Evolutionary conservation across 2,329 filamentous ascomycete species (phyloP), one percentile per base, ranked within the genome.

Genomic region (Cylindrodendrum hubeiense): DNA sequence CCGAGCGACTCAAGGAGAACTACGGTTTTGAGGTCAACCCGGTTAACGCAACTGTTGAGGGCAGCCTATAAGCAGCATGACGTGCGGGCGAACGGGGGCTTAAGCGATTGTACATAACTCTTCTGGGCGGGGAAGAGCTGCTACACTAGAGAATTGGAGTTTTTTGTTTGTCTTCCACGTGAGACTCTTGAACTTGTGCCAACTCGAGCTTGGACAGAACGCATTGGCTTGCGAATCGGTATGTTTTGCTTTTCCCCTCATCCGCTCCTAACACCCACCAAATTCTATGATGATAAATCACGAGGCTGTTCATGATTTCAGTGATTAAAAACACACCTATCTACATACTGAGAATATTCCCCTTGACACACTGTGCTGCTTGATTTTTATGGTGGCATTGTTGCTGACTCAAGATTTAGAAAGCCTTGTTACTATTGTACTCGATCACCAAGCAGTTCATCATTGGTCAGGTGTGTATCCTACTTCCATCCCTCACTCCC

Each of bases 11-110:
- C 79, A 91, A 93, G 87, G 91, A 94, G 81, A 93, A 90, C 80
- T 97, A 97, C 76, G 94, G 94, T 64, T 89, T 97, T 76, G 94
- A 97, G 71, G 90, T 97, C 76, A 88, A 91, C 76, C 87, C 90
- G 60, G 88, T 91, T 71, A 86, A 80, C 63, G 84, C 86, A 46
- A 82, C 81, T 51, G 79, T 81, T 69, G 82, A 88, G 59, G 80
- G 79, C 63, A 81, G 80, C 75, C 76, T 77, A 75, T 81, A 76
- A 77, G 70, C 58, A 76, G 68, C 51, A 70, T 46, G 64, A 68
- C 51, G 57, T 43, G 54, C 61, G 55, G 67, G 63, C 67, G 69
- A 79, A 75, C 67, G 74, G 65, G 68, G 47, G 66, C 63, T 65
- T 61, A 65, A 71, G 69, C 65, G 67, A 71, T 69, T 79, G 77